A percentile compares a stretch with the other conserved stretches of the same genome.
Evolutionary conservation across 352 stramenopile genomes (phyloP).

Genomic region (Thraustochytrium sp.): DNA sequence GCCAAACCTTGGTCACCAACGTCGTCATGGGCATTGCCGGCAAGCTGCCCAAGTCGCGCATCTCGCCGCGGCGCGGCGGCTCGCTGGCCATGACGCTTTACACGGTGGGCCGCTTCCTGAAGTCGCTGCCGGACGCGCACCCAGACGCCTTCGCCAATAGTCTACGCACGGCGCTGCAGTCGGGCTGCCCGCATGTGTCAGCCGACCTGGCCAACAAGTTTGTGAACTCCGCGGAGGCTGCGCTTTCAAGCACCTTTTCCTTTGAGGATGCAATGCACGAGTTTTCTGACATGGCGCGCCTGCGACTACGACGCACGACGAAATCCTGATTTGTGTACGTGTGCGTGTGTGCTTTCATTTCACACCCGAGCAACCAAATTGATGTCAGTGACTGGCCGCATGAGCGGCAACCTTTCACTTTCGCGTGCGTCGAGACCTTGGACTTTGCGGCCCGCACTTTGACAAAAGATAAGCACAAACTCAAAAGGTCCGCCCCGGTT

Average conservation of each 20-base stretch:
- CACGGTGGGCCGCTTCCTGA: background rate
- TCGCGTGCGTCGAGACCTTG: no score
- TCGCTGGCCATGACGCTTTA: constrained; percentile 4
- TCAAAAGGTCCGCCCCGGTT: no score
- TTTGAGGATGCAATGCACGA: background rate
- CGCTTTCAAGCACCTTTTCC: background rate
- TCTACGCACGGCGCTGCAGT: background rate
- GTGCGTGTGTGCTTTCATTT: no score
- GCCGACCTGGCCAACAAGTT: background rate
- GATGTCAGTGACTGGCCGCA: no score
- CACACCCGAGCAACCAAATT: no score
- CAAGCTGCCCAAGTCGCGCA: background rate
- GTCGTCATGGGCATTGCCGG: constrained; percentile 13
- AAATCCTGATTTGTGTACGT: no score
- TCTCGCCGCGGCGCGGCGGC: background rate
- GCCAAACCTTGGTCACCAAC: constrained; percentile 4
- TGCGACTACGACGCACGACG: background rate
- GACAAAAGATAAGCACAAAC: no score
- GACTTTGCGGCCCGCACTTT: no score
- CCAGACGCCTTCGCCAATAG: background rate
- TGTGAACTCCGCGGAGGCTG: background rate
- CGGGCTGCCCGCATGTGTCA: background rate
- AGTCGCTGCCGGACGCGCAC: background rate
- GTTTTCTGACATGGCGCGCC: background rate
- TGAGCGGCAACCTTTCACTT: no score